phyloP scores from a whole-genome alignment of 1,284 basidiomycete species.

The Papiliotrema terrestris region DNA sequence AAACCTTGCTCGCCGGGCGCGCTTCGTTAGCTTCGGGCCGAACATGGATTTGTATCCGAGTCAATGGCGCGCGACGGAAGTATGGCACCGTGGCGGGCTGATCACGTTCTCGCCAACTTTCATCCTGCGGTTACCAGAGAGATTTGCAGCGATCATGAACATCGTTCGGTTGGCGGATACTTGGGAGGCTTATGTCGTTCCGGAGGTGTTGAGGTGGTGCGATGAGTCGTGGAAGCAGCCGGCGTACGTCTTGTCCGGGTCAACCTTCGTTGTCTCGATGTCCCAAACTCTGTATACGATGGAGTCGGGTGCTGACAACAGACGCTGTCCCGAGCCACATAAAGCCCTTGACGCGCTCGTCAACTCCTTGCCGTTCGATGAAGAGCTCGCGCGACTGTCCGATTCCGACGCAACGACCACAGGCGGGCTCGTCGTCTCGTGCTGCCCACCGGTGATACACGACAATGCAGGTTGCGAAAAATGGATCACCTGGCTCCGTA shows the following conservation, averaged over 20 bases:
- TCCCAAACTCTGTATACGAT: neutral
- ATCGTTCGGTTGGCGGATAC: constrained; percentile 12
- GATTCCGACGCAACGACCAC: constrained; percentile 13
- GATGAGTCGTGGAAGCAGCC: constrained; percentile 15
- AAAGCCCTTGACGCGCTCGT: constrained; percentile 20
- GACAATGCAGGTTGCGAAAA: constrained; percentile 8
- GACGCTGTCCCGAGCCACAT: constrained; percentile 26
- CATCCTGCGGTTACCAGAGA: constrained; percentile 22
- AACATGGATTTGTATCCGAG: constrained; percentile 13
- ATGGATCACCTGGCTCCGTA: constrained; percentile 29
- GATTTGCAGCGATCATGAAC: constrained; percentile 26
- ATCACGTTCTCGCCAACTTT: constrained; percentile 37
- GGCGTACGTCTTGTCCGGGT: constrained; percentile 7
- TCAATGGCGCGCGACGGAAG: constrained; percentile 12
- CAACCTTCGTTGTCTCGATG: too few species aligned
- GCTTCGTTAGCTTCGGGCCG: constrained; percentile 12
- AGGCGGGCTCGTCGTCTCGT: constrained; percentile 26
- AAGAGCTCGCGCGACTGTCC: constrained; percentile 16
- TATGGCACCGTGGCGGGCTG: constrained; percentile 32
- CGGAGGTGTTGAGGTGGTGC: constrained; percentile 27
- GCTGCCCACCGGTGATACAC: constrained; percentile 23
- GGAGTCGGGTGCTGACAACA: neutral
- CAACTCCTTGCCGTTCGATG: constrained; percentile 24
- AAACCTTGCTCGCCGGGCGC: neutral
- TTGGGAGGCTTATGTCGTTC: constrained; percentile 38